Evolutionary conservation across 306 rosid species (phyloP), one percentile per base, ranked within the genome.

Genomic region (Cucumis hystrix): DNA sequence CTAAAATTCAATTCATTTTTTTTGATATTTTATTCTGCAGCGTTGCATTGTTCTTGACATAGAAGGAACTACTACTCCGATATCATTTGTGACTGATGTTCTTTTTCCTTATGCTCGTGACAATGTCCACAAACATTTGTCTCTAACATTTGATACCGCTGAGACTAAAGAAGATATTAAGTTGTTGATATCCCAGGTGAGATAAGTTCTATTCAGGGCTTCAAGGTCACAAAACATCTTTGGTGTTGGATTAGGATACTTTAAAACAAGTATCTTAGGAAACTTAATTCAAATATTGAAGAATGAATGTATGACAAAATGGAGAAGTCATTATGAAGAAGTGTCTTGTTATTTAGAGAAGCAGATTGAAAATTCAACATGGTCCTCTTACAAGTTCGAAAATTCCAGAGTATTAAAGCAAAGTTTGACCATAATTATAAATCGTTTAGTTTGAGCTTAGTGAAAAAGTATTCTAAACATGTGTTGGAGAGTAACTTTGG

Each of bases 31-130:
- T 67, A 37, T 15, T 67, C 66, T 83, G 86, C 93, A 95, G 99
- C 87, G 82, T 49, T 92, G 92, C 79, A 76, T 95, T 92, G 91
- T 95, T 87, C 99, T 95, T 74, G 99, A 95, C 89, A 92, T 95
- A 72, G 99, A 95, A 80, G 99, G 99, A 79, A 95, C 99, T 77
- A 95, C 99, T 66, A 92, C 97, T 75, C 99, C 99, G 20, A 95
- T 95, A 84, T 92, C 99, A 40, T 95, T 95, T 85, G 99, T 95
- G 63, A 72, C 96, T 18, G 99, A 92, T 79, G 92, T 92, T 86
- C 99, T 95, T 78, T 95, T 95, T 82, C 99, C 97, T 21, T 95
- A 90, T 83, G 99, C 99, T 60, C 89, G 92, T 56, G 83, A 88
- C 78, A 92, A 92, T 86, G 97, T 92, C 79, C 88, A 83, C 64